phyloP scores from a whole-genome alignment of 352 stramenopile species.

The Phytophthora litchii region DNA sequence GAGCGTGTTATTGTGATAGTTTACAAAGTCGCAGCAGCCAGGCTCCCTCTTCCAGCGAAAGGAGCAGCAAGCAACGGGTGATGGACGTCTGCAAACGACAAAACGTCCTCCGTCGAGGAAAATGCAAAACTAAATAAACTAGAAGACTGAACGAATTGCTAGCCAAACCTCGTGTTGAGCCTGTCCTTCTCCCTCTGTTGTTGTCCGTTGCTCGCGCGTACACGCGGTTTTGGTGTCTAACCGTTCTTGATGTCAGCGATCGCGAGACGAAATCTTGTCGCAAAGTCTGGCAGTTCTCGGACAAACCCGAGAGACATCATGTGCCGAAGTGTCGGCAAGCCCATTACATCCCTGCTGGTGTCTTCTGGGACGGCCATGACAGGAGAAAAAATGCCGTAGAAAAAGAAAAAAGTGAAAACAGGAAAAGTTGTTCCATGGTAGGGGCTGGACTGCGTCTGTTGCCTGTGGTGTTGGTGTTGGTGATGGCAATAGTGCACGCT shows the following conservation, averaged over 20 bases:
- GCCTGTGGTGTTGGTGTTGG: neutral
- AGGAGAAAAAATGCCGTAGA: slow-evolving; percentile 27
- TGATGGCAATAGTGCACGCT: slow-evolving; percentile 5
- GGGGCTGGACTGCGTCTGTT: slow-evolving; percentile 15
- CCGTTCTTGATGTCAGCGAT: slow-evolving; percentile 14
- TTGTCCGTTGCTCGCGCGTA: slow-evolving; percentile 14
- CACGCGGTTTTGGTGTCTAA: slow-evolving; percentile 15
- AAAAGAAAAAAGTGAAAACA: slow-evolving; percentile 37
- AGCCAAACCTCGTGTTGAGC: slow-evolving; percentile 38
- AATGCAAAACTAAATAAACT: slow-evolving; percentile 38
- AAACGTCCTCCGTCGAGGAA: slow-evolving; percentile 23
- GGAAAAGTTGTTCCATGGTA: slow-evolving; percentile 29
- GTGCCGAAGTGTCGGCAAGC: slow-evolving; percentile 2
- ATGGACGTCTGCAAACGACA: slow-evolving; percentile 13
- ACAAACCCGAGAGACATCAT: slow-evolving; percentile 2
- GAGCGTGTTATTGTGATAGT: slow-evolving; percentile 46
- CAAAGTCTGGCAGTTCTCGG: slow-evolving; percentile 3
- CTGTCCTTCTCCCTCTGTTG: slow-evolving; percentile 28
- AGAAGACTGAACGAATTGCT: slow-evolving; percentile 24
- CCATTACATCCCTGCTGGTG: slow-evolving; percentile 11
- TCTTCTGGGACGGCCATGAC: slow-evolving; percentile 18
- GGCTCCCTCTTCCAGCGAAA: slow-evolving; percentile 54
- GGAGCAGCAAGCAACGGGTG: slow-evolving; percentile 30
- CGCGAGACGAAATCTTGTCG: slow-evolving; percentile 3
- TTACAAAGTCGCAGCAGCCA: slow-evolving; percentile 38